Base-by-base conservation (phyloP, 495 filamentous ascomycete genomes). In the Xylaria bambusicola region DNA sequence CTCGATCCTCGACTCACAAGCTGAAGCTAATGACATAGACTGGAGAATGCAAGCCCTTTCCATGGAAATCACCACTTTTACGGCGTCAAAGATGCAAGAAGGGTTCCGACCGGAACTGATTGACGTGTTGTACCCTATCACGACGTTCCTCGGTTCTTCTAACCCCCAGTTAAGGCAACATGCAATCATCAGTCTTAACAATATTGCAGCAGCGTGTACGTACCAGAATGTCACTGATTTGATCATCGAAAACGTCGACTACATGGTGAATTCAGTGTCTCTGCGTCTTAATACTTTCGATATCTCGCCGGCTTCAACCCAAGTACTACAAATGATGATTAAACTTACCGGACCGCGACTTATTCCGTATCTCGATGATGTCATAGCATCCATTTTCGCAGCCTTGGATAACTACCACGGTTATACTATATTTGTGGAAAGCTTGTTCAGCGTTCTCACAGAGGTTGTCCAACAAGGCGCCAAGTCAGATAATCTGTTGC, bases 281-380 rank as follows among this genome's bases (percentile, higher is more conserved):
- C 75, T 97, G 21, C 91, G 93, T 57, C 80, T 99, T 26, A 97
- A 96, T 62, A 91, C 86, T 0, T 91, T 96, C 65, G 91, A 97
- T 52, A 85, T 97, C 53, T 93, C 91, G 0, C 93, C 93, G 2
- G 88, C 95, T 56, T 91, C 92, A 9, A 92, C 93, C 15, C 88
- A 91, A 63, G 95, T 98, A 0, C 77, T 99, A 13, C 80, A 89
- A 9, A 97, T 99, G 92, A 94, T 99, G 90, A 81, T 98, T 53
- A 86, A 83, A 23, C 78, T 99, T 29, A 89, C 91, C 45, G 94
- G 95, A 7, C 86, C 91, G 8, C 79, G 77, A 29, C 74, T 99
- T 7, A 79, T 98, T 23, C 92, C 93, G 0, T 98, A 90, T 68
- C 75, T 99, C 20, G 95, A 98, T 64, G 94, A 99, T 68, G 82